Evolutionary conservation across 768 basidiomycete genomes (phyloP), one percentile per base, ranked within the genome.

Genomic region (Kwoniella bestiolae): DNA sequence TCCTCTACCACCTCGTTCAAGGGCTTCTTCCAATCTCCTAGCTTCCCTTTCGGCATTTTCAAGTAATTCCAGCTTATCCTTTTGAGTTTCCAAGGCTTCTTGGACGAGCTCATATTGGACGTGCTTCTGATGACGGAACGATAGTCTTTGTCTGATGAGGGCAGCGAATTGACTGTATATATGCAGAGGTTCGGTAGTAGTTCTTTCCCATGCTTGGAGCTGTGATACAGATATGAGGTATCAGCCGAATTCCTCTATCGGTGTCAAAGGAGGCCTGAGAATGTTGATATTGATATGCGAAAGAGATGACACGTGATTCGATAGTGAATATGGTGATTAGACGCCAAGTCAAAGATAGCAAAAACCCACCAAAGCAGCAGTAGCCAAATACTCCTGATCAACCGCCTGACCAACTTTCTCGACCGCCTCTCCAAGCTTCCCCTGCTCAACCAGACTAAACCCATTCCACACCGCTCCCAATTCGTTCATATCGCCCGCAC

Each of bases 81-180:
- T 88, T 81, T 92, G 95, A 14, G 84, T 83, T 70, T 94, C 94
- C 12, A 99, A 84, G 26, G 85, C 71, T 78, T 97, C 94, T 80
- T 95, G 91, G 3, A 96, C 95, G 86, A 96, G 91, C 82, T 99
- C 96, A 75, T 90, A 94, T 79, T 99, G 96, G 7, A 94, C 90
- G 68, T 99, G 94, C 82, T 98, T 98, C 82, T 94, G 93, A 79
- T 98, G 95, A 46, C 96, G 91, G 82, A 94, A 99, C 0, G 88
- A 88, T 51, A 99, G 87, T 34, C 98, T 83, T 76, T 91, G 91
- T 85, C 92, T 94, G 83, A 99, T 98, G 76, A 97, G 94, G 21
- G 85, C 84, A 12, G 91, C 92, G 79, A 98, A 99, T 81, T 98
- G 96, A 59, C 89, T 83, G 81, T 98, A 98, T 79, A 97, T 94